Evolutionary conservation across 805 yeast species (phyloP).

Genomic region (Candida caryicola): DNA sequence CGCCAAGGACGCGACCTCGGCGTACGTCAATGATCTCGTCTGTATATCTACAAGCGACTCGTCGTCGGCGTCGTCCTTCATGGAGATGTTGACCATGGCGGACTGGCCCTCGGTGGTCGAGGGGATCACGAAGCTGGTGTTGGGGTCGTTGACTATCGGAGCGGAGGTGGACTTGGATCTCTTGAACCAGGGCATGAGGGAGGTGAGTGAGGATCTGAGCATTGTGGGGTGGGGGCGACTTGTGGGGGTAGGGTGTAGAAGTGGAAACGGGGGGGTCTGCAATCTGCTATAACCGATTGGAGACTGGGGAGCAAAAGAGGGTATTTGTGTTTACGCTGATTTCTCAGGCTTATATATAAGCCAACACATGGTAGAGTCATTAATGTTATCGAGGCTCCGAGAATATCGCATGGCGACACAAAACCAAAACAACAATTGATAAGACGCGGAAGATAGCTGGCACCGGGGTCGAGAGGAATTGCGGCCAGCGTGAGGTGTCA

Average conservation of each 20-base stretch:
- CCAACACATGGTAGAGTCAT: background rate
- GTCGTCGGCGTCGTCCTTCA: constrained; percentile 28
- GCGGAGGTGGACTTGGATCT: constrained; percentile 6
- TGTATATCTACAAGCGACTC: constrained; percentile 38
- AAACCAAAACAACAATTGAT: background rate
- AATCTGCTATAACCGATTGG: too few species aligned
- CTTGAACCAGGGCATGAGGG: constrained; percentile 14
- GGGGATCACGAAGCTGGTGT: constrained; percentile 30
- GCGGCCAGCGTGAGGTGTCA: too few species aligned
- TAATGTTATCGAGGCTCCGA: background rate
- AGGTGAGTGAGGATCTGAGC: constrained; percentile 12
- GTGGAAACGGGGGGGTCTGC: too few species aligned
- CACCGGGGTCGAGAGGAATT: too few species aligned
- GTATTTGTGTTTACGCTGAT: too few species aligned
- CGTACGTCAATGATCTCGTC: constrained; percentile 37
- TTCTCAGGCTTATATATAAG: background rate
- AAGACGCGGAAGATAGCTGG: background rate
- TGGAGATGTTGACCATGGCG: constrained; percentile 28
- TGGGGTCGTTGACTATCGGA: constrained; percentile 15
- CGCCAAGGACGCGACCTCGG: constrained; percentile 42
- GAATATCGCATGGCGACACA: too few species aligned
- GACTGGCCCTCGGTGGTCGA: constrained; percentile 20
- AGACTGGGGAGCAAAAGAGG: too few species aligned
- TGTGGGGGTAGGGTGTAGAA: too few species aligned
- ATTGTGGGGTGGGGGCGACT: constrained; percentile 7